phyloP scores from a whole-genome alignment of 306 rosid species.

The Begonia peltatifolia region DNA sequence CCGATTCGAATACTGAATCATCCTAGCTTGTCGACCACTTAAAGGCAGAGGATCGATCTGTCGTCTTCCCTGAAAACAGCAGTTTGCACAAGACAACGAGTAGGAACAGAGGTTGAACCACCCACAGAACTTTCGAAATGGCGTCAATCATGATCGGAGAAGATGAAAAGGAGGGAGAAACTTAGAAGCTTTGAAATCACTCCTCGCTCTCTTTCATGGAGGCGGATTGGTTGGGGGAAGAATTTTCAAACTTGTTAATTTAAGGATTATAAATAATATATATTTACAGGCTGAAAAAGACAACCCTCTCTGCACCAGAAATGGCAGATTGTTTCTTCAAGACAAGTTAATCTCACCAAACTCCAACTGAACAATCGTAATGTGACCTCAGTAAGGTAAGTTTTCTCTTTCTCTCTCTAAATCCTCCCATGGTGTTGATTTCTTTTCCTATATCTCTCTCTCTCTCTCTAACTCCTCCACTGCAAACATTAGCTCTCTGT shows the following conservation, averaged over 20 bases:
- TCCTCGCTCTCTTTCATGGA: constrained; percentile 15
- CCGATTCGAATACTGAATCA: too few relatives aligned
- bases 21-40: too few relatives aligned
- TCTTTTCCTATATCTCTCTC: constrained; percentile 31
- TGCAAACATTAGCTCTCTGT: constrained; percentile 7
- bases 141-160: too few relatives aligned
- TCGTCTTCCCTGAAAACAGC: too few relatives aligned
- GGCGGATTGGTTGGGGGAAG: background rate
- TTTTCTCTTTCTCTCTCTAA: constrained; percentile 3
- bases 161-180: too few relatives aligned
- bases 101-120: too few relatives aligned
- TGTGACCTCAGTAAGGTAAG: background rate
- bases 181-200: constrained; percentile 43
- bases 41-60: too few relatives aligned
- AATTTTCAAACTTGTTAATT: constrained; percentile 23
- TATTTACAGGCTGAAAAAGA: constrained; percentile 30
- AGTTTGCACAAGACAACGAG: too few relatives aligned
- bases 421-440: constrained; percentile 15
- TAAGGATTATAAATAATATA: too few relatives aligned
- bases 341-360: constrained; percentile 69
- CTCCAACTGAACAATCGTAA: constrained; percentile 21
- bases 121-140: too few relatives aligned
- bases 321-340: constrained; percentile 21
- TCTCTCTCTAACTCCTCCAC: constrained; percentile 4
- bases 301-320: constrained; percentile 43